Percentiles rank a stretch among this genome's conserved stretches.
Conservation (phyloP, 805 yeast species). For the Cyberlindnera misumaiensis region DNA sequence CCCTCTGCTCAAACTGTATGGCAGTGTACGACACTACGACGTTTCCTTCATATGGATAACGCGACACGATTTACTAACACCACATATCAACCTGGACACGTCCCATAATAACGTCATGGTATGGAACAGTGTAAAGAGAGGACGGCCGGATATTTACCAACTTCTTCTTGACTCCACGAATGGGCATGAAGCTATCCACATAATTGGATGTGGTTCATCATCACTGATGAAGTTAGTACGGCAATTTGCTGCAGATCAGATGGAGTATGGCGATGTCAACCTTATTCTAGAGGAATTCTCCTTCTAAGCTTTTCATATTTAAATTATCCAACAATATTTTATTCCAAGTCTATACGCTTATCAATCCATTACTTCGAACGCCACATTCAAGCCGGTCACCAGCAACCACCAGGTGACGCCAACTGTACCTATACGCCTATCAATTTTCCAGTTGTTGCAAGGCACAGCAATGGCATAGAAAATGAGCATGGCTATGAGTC, state of each 20-base stretch:
- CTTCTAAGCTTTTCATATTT: constrained; percentile 6
- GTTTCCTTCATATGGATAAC: constrained; percentile 20
- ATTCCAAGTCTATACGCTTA: not conserved
- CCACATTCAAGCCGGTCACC: constrained; percentile 9
- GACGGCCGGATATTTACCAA: constrained; percentile 16
- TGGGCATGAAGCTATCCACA: constrained; percentile 4
- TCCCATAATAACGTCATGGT: constrained; percentile 3
- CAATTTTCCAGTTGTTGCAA: constrained; percentile 18
- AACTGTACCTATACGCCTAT: constrained; percentile 19
- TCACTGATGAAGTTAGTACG: constrained; percentile 18
- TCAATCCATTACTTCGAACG: not conserved
- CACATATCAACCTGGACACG: constrained; percentile 1
- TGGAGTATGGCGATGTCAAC: constrained; percentile 8
- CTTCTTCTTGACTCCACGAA: constrained; percentile 9
- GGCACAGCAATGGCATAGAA: constrained; percentile 21
- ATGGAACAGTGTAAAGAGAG: constrained; percentile 16
- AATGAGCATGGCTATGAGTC: constrained; percentile 15
- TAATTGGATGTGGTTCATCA: constrained; percentile 24
- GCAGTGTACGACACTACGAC: constrained; percentile 4
- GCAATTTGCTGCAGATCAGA: constrained; percentile 9
- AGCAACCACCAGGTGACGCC: constrained; percentile 23
- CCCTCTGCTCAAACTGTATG: constrained; percentile 10
- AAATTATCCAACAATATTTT: too few relatives aligned
- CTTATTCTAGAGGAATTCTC: constrained; percentile 19
- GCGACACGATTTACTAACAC: constrained; percentile 8